Evolutionary conservation across 129 eudicot genomes (phyloP), one percentile per base, ranked within the genome.

Genomic region (Arctium minus): DNA sequence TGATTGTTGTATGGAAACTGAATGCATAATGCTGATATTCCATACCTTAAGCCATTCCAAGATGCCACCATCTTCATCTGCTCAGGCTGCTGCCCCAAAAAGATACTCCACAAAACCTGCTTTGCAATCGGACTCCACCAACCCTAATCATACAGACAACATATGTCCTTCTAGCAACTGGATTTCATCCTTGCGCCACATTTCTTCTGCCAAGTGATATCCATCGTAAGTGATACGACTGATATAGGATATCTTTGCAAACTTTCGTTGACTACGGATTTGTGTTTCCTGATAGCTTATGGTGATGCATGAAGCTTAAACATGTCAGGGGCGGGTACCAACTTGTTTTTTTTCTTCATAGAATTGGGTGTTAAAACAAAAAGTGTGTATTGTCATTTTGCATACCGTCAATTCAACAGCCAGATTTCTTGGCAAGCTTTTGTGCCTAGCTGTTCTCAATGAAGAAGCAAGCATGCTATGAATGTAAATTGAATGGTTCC

Each of bases 361-460:
- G 81, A 65, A 73, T 80, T 86, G 64, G 64, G 60, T 74, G 87
- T 42, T 74, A 69, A 74, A 73, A 53, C 75, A 70, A 46, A 42
- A 70, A 40, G 82, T 77, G 86, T 83, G 86, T 83, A 71, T 71
- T 77, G 86, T 83, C 53, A 76, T 40, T 81, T 74, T 56, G 80
- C 75, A 75, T 82, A 76, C 83, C 33, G 33, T 46, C 79, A 71
- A 76, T 75, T 82, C 77, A 76, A 77, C 81, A 56, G 70, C 76
- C 82, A 62, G 72, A 76, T 71, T 86, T 74, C 73, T 83, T 68
- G 87, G 75, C 74, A 73, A 79, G 80, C 70, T 70, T 79, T 83
- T 80, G 72, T 80, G 82, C 35, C 68, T 73, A 36, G 40, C 71
- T 44, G 70, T 72, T 53, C 78, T 74, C 36, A 31, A 65, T 37